Evolutionary conservation across 805 yeast genomes (phyloP).

Genomic region (Metschnikowia anglica): DNA sequence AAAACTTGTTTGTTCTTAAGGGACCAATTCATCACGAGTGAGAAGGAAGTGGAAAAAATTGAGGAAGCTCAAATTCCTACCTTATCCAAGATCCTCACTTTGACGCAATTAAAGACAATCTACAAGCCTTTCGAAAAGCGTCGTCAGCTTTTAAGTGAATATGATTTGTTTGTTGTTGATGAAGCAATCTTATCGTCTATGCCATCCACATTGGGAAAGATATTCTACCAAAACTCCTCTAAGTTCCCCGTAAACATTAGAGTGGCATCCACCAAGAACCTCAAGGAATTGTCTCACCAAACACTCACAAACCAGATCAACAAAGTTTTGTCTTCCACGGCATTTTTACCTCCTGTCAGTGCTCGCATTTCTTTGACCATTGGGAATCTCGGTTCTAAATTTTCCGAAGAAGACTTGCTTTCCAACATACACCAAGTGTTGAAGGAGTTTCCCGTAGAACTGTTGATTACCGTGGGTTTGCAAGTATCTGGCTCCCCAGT

Average conservation of each 20-base stretch:
- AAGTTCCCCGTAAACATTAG: constrained; percentile 71
- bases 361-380: constrained; percentile 62
- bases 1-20: constrained; percentile 67
- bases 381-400: constrained; percentile 49
- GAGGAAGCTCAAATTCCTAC: constrained; percentile 49
- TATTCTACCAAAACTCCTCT: constrained; percentile 55
- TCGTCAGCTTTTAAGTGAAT: constrained; percentile 65
- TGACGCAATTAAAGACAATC: constrained; percentile 74
- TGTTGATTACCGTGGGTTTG: constrained; percentile 57
- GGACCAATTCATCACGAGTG: constrained; percentile 51
- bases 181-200: constrained; percentile 75
- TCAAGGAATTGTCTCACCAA: constrained; percentile 45
- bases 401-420: constrained; percentile 49
- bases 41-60: constrained; percentile 44
- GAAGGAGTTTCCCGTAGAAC: constrained; percentile 42
- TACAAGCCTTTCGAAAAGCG: constrained; percentile 88
- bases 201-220: constrained; percentile 82
- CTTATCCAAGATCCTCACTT: constrained; percentile 59
- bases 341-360: constrained; percentile 71
- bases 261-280: constrained; percentile 32
- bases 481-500: constrained; percentile 76
- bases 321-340: constrained; percentile 57
- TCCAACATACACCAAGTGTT: constrained; percentile 61
- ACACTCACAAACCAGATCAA: constrained; percentile 59
- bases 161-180: constrained; percentile 80